phyloP scores from a whole-genome alignment of 441 rosid species.

The Adansonia grandidieri region DNA sequence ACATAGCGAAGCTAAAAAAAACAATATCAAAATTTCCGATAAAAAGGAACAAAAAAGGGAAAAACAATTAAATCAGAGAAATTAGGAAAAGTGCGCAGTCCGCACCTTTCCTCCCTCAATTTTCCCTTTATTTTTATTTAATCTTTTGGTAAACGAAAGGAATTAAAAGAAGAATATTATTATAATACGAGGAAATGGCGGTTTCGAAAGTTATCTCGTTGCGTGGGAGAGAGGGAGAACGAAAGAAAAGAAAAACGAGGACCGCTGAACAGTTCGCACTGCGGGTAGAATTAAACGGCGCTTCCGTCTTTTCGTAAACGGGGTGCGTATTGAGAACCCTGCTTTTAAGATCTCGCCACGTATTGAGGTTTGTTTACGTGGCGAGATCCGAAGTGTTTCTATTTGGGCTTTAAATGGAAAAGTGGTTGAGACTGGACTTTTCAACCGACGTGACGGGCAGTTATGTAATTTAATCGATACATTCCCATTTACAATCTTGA shows the following conservation, averaged over 20 bases:
- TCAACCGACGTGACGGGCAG: background rate
- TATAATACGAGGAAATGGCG: background rate
- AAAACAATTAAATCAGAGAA: background rate
- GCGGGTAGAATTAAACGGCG: constrained; percentile 15
- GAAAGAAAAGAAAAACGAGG: background rate
- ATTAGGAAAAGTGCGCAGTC: constrained; percentile 26
- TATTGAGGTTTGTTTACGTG: constrained; percentile 3
- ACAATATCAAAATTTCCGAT: background rate
- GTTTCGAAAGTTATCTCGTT: background rate
- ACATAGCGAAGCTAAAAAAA: constrained; percentile 22
- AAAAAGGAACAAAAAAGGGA: background rate
- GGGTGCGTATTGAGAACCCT: constrained; percentile 19
- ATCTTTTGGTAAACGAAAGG: background rate
- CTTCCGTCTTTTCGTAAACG: constrained; percentile 9
- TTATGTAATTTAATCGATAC: too few relatives aligned
- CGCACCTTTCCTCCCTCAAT: constrained; percentile 9
- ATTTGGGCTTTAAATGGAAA: background rate
- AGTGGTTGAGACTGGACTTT: background rate
- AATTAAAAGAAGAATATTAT: background rate
- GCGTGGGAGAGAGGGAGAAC: background rate
- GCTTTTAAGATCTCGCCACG: constrained; percentile 24
- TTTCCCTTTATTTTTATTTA: background rate
- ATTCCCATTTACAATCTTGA: too few relatives aligned
- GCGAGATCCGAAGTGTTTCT: background rate
- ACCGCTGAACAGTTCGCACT: constrained; percentile 16